Conservation (phyloP, 495 filamentous ascomycete species). For the Tirmania nivea region DNA sequence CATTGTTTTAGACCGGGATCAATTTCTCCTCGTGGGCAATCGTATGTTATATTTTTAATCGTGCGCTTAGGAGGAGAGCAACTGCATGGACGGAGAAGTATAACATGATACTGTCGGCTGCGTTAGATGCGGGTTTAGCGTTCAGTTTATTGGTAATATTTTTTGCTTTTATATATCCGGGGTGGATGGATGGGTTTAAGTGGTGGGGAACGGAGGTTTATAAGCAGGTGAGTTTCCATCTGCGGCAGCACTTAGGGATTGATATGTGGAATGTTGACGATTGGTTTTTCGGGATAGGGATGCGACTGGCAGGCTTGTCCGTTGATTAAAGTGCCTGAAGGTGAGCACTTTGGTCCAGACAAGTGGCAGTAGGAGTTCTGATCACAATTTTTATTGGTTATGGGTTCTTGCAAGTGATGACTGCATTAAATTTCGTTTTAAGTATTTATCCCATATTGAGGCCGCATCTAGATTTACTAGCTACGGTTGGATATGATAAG, state of each 20-base stretch:
- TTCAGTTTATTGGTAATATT: slow-evolving; percentile 63
- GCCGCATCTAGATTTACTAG: slow-evolving; percentile 11
- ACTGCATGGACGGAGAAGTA: slow-evolving; percentile 70
- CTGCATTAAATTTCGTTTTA: not conserved
- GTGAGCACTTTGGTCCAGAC: slow-evolving; percentile 36
- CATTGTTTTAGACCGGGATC: slow-evolving; percentile 35
- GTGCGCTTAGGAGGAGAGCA: slow-evolving; percentile 41
- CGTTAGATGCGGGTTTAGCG: slow-evolving; percentile 60
- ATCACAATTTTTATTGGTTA: not conserved
- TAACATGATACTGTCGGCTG: slow-evolving; percentile 66
- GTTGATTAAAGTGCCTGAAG: slow-evolving; percentile 30
- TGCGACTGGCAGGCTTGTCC: slow-evolving; percentile 45
- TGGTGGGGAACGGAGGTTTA: slow-evolving; percentile 66
- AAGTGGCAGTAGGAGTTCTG: slow-evolving; percentile 20
- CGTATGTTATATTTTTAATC: slow-evolving; percentile 67
- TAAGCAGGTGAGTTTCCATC: slow-evolving; percentile 18
- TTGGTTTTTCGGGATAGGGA: slow-evolving; percentile 17
- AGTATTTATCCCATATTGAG: not conserved
- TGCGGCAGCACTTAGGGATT: no score
- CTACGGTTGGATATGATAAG: not conserved
- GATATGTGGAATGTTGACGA: no score
- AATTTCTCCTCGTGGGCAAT: slow-evolving; percentile 68
- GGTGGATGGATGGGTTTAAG: slow-evolving; percentile 36
- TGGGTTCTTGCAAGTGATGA: not conserved
- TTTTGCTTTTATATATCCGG: slow-evolving; percentile 57